Conservation (phyloP, 495 filamentous ascomycete genomes). For the Xylaria scruposa region DNA sequence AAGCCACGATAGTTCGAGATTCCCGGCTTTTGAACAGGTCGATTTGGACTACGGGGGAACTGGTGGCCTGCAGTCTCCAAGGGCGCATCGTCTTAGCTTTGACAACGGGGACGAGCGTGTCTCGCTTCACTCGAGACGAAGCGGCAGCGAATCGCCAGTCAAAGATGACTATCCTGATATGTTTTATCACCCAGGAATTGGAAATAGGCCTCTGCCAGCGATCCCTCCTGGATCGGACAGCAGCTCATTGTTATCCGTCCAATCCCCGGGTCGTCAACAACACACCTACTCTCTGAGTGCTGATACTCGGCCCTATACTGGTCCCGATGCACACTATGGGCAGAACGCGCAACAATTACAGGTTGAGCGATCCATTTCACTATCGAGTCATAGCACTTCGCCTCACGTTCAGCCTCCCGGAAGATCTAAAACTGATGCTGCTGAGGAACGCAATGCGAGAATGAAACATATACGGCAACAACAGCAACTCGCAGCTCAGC, state of each 20-base stretch:
- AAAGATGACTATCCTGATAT: slow-evolving; percentile 82
- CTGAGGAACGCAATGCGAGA: slow-evolving; percentile 62
- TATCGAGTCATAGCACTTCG: slow-evolving; percentile 80
- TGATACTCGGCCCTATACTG: slow-evolving; percentile 45
- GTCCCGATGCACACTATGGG: slow-evolving; percentile 44
- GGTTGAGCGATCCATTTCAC: slow-evolving; percentile 86
- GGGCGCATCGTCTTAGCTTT: slow-evolving; percentile 77
- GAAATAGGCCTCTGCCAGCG: slow-evolving; percentile 77
- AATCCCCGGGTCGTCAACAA: slow-evolving; percentile 45
- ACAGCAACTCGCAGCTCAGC: slow-evolving; percentile 55
- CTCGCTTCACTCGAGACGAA: slow-evolving; percentile 57
- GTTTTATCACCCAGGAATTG: slow-evolving; percentile 89
- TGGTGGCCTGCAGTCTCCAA: slow-evolving; percentile 80
- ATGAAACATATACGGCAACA: slow-evolving; percentile 65
- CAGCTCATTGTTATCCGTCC: slow-evolving; percentile 46
- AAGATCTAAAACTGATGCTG: slow-evolving; percentile 93
- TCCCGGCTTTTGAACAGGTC: slow-evolving; percentile 48
- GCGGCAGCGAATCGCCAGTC: slow-evolving; percentile 60
- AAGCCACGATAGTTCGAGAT: slow-evolving; percentile 44
- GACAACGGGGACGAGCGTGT: slow-evolving; percentile 89
- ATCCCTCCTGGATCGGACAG: slow-evolving; percentile 64
- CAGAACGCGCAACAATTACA: slow-evolving; percentile 50
- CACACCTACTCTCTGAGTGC: slow-evolving; percentile 49
- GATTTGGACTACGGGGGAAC: slow-evolving; percentile 79
- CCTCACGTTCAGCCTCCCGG: slow-evolving; percentile 82